phyloP scores from a whole-genome alignment of 768 basidiomycete genomes.

The Leucocoprinus birnbaumii region DNA sequence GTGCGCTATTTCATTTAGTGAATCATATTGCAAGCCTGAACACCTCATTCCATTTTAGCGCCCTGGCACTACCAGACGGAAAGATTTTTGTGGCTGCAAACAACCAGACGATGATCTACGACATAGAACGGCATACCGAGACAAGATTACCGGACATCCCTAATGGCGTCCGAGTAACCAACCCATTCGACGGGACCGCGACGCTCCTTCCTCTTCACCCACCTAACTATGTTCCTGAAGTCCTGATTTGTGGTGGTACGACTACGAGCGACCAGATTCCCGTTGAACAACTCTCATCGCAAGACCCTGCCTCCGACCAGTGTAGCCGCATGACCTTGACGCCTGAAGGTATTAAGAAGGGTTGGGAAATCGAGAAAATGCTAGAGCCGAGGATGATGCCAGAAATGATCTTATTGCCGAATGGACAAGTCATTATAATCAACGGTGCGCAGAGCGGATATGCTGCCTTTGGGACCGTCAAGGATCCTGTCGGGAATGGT shows the following conservation, averaged over 20 bases:
- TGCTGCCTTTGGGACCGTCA: conserved; percentile 34
- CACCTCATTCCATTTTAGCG: conserved; percentile 17
- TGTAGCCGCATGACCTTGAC: conserved; percentile 41
- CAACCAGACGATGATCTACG: conserved; percentile 39
- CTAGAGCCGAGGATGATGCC: conserved; percentile 36
- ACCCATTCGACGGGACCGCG: conserved; percentile 36
- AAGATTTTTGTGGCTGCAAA: conserved; percentile 39
- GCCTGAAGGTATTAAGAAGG: conserved; percentile 36
- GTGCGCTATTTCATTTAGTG: conserved; percentile 18
- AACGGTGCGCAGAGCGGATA: conserved; percentile 43
- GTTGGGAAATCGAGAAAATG: conserved; percentile 46
- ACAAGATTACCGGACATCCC: conserved; percentile 39
- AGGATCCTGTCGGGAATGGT: conserved; percentile 20
- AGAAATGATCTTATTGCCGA: conserved; percentile 37
- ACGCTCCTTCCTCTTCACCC: conserved; percentile 35
- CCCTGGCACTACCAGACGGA: conserved; percentile 36
- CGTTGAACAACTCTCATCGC: conserved; percentile 30
- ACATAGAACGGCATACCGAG: conserved; percentile 33
- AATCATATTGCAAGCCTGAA: background rate
- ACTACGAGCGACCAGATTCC: conserved; percentile 28
- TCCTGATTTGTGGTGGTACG: conserved; percentile 46
- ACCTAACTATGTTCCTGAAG: conserved; percentile 39
- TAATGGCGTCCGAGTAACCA: conserved; percentile 40
- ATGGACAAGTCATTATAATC: conserved; percentile 40
- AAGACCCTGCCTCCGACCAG: conserved; percentile 39